phyloP scores from a whole-genome alignment of 495 filamentous ascomycete genomes.

The Penicillium simplicissimum region DNA sequence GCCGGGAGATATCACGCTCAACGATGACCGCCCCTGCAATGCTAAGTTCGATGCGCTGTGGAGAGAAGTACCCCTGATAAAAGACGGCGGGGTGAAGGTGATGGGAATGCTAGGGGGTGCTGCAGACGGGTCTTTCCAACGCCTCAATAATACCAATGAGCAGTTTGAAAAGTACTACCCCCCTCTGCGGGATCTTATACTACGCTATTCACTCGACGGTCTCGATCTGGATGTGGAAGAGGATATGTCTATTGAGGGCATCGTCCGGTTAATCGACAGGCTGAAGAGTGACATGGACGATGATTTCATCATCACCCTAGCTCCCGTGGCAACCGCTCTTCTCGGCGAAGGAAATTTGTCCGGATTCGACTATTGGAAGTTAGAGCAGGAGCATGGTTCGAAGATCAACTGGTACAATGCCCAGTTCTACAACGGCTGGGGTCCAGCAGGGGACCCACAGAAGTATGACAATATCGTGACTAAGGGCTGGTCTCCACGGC shows the following conservation, averaged over 20 bases:
- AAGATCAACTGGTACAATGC: conserved; percentile 81
- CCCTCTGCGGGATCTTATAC: conserved; percentile 62
- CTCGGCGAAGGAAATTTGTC: conserved; percentile 61
- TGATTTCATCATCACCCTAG: conserved; percentile 71
- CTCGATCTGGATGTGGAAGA: conserved; percentile 86
- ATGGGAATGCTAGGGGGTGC: conserved; percentile 84
- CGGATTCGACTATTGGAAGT: conserved; percentile 69
- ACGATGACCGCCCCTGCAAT: too few relatives aligned
- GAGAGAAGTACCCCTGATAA: too few relatives aligned
- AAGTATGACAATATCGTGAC: conserved; percentile 65
- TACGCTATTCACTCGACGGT: conserved; percentile 60
- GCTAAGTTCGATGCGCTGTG: too few relatives aligned
- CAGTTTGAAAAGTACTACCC: conserved; percentile 68
- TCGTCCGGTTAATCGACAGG: conserved; percentile 68
- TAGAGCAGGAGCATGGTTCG: conserved; percentile 62
- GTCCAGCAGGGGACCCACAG: conserved; percentile 54
- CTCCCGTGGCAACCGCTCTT: conserved; percentile 74
- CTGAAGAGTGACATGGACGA: conserved; percentile 70
- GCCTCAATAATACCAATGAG: conserved; percentile 56
- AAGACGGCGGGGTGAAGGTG: conserved; percentile 65
- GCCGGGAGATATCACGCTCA: too few relatives aligned
- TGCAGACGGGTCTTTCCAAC: conserved; percentile 64
- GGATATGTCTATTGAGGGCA: conserved; percentile 63
- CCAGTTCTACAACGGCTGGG: conserved; percentile 85
- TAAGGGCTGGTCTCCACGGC: conserved; percentile 61